These are phyloP conservation scores for Diaporthe citriasiana DNA, from an alignment of 2,329 filamentous ascomycete genomes.

Conservation along the genomic window DNA sequence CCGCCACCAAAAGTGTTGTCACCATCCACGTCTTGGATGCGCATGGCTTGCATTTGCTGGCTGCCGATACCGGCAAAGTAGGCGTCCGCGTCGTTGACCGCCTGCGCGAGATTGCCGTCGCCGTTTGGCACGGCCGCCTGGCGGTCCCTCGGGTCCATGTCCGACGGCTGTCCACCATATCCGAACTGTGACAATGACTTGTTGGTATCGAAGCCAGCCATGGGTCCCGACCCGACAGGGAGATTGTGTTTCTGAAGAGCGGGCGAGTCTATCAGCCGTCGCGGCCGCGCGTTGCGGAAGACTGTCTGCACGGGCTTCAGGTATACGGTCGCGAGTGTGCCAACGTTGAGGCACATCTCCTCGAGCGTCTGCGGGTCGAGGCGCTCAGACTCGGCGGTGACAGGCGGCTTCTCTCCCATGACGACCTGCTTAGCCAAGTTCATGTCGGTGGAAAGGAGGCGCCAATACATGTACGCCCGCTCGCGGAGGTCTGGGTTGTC, in stretches of 20 bases:
- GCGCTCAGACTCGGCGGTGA: slow-evolving; percentile 95
- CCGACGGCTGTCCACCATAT: slow-evolving; percentile 64
- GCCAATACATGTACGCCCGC: slow-evolving; percentile 99
- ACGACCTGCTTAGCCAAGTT: slow-evolving; percentile 88
- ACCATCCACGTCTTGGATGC: slow-evolving; percentile 70
- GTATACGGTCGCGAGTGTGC: slow-evolving; percentile 96
- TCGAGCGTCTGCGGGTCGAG: slow-evolving; percentile 92
- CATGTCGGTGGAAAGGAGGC: slow-evolving; percentile 92
- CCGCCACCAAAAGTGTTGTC: slow-evolving; percentile 74
- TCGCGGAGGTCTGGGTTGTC: slow-evolving; percentile 98
- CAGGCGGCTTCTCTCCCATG: slow-evolving; percentile 97
- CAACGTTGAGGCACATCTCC: slow-evolving; percentile 97
- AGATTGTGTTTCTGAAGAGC: slow-evolving; percentile 83
- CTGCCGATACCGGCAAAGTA: slow-evolving; percentile 87
- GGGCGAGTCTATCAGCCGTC: slow-evolving; percentile 84
- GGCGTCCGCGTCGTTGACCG: slow-evolving; percentile 86
- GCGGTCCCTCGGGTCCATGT: slow-evolving; percentile 61
- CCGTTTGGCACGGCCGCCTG: slow-evolving; percentile 45
- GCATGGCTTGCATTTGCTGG: slow-evolving; percentile 81
- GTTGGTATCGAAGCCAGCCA: slow-evolving; percentile 62
- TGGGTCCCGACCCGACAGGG: slow-evolving; percentile 63
- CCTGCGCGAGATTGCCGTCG: slow-evolving; percentile 71
- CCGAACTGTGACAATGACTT: slow-evolving; percentile 74
- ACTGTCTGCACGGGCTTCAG: slow-evolving; percentile 98
- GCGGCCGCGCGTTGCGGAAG: slow-evolving; percentile 88